These are phyloP conservation scores for Chlorella sp. DNA, from an alignment of 139 green algal genomes.

Conservation along the genomic window DNA sequence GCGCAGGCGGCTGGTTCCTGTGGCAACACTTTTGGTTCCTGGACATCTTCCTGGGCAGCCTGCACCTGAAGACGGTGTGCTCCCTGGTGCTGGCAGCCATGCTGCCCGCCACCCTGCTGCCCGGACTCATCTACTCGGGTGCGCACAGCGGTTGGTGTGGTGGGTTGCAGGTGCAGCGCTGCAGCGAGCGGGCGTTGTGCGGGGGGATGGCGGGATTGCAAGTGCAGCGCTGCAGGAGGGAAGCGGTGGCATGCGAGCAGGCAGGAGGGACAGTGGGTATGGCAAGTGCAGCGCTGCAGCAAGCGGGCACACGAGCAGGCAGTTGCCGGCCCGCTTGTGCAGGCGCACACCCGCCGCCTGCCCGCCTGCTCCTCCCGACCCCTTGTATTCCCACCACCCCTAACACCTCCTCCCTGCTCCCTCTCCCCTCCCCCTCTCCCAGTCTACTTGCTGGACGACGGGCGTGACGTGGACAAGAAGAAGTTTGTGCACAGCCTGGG, in stretches of 20 bases:
- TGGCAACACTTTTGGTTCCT: constrained; percentile 91
- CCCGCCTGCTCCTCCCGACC: too few relatives aligned
- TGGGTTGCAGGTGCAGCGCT: neutral
- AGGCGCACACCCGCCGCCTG: too few relatives aligned
- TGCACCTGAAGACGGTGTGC: constrained; percentile 78
- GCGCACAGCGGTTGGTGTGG: neutral
- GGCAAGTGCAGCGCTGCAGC: neutral
- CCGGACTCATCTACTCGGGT: constrained; percentile 67
- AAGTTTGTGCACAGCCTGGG: too few relatives aligned
- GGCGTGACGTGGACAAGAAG: constrained; percentile 23
- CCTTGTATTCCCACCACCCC: neutral
- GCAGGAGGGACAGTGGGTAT: too few relatives aligned
- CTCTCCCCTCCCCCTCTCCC: neutral
- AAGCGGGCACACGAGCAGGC: too few relatives aligned
- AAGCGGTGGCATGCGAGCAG: too few relatives aligned
- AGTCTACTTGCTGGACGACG: too few relatives aligned
- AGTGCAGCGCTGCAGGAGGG: too few relatives aligned
- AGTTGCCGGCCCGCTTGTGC: neutral
- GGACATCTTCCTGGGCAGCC: constrained; percentile 56
- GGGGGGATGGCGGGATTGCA: too few relatives aligned
- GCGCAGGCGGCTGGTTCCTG: constrained; percentile 72
- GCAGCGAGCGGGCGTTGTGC: too few relatives aligned
- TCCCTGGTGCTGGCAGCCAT: constrained; percentile 72
- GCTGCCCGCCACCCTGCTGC: constrained; percentile 76
- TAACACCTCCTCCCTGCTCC: neutral